Evolutionary conservation across 768 basidiomycete species (phyloP).

Genomic region (Boletellus emodensis): DNA sequence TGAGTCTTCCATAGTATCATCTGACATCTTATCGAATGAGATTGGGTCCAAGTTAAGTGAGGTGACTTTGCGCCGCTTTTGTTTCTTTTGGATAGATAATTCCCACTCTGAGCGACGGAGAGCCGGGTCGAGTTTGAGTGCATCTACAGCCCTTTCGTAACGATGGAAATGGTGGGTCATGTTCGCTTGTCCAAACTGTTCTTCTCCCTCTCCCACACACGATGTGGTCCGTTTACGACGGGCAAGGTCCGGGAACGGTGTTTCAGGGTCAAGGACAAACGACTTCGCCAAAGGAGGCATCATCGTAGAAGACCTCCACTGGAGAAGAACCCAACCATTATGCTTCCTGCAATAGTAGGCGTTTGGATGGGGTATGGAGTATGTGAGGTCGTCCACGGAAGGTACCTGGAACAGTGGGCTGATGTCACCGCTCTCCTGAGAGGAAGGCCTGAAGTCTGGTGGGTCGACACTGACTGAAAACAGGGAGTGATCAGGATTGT

Average conservation of each 20-base stretch:
- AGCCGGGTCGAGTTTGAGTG: slow-evolving; percentile 62
- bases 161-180: slow-evolving; percentile 80
- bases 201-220: slow-evolving; percentile 52
- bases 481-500: slow-evolving; percentile 69
- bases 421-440: slow-evolving; percentile 17
- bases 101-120: slow-evolving; percentile 61
- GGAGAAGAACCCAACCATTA: slow-evolving; percentile 77
- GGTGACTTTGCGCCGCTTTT: slow-evolving; percentile 50
- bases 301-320: slow-evolving; percentile 61
- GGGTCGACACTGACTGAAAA: slow-evolving; percentile 51
- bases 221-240: slow-evolving; percentile 46
- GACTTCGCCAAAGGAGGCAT: slow-evolving; percentile 58
- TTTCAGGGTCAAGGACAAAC: slow-evolving; percentile 39
- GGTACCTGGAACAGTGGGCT: slow-evolving; percentile 35
- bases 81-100: slow-evolving; percentile 44
- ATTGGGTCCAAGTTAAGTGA: slow-evolving; percentile 32
- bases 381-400: slow-evolving; percentile 60
- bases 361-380: slow-evolving; percentile 73
- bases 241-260: slow-evolving; percentile 52
- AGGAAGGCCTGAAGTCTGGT: slow-evolving; percentile 31
- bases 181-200: slow-evolving; percentile 46
- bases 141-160: slow-evolving; percentile 66
- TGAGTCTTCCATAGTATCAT: slow-evolving; percentile 31
- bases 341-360: slow-evolving; percentile 81
- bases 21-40: slow-evolving; percentile 21